Base-by-base conservation (phyloP, 306 rosid species). In the Arachis hypogaea region DNA sequence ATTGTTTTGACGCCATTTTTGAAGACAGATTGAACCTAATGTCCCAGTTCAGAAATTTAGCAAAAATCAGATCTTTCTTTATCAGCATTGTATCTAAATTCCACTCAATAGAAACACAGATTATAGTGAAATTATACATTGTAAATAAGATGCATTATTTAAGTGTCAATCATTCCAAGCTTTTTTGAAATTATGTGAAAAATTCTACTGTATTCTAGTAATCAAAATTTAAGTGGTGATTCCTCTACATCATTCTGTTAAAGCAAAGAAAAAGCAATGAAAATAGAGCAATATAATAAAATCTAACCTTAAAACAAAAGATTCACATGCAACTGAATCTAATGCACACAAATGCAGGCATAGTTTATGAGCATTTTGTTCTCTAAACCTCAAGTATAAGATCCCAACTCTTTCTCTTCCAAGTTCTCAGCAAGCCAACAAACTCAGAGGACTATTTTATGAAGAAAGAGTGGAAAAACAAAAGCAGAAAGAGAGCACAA, bases 1-100 rank as follows among this genome's bases (percentile, higher is more conserved):
- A 89, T 5, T 90, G 81, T 77, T 40, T 94, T 4, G 96, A 88
- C 0, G 96, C 75, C 98, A 94, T 94, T 0, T 33, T 82, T 60
- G 46, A 84, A 65, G 58, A 46, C 77, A 40, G 18, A 73, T 62
- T 73, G 54, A 47, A 42, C 61, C 50, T 41, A 70, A 68, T 52
- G 57, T 56, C 73, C 92, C 73, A 81, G 66, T 69, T 82, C 62
- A 72, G 40, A 77, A 81, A 60, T 11, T 33, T 1, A 52, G 43
- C 54, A 52, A 61, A 52, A 61, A 72, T 61, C 59, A 83, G 56
- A 84, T 69, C 77, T 55, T 67, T 69, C 77, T 55, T 67, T 29
- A 72, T 79, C 65, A 77, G 22, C 59, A 66, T 36, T 54, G 59
- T 29, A 72, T 45, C 49, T 33, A 73, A 72, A 72, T 46, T 75